Conservation (phyloP, 208 protist species). For the Leishmania aethiopica region DNA sequence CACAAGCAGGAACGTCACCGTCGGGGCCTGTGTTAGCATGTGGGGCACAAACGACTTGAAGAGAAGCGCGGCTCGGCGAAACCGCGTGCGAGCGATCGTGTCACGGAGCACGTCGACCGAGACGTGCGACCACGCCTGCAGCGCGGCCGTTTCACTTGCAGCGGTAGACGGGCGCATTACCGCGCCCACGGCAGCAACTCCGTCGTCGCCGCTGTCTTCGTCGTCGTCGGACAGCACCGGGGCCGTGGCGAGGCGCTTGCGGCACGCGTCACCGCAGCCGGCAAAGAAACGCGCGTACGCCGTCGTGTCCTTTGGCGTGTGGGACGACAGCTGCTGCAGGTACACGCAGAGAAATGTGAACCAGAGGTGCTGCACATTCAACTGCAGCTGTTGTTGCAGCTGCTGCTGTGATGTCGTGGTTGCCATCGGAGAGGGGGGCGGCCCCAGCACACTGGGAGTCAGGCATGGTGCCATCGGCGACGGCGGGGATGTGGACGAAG, state of each 20-base stretch:
- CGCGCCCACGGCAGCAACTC: not conserved
- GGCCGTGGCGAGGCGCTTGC: not conserved
- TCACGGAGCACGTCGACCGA: slow-evolving; percentile 49
- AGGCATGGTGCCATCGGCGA: not conserved
- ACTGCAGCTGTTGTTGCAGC: not conserved
- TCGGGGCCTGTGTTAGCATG: slow-evolving; percentile 59
- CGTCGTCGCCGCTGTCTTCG: not conserved
- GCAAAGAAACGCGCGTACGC: slow-evolving; percentile 50
- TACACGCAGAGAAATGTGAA: slow-evolving; percentile 66
- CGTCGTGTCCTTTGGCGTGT: slow-evolving; percentile 41
- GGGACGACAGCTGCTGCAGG: slow-evolving; percentile 74
- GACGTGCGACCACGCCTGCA: slow-evolving; percentile 38
- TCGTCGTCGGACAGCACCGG: not conserved
- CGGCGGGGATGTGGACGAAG: not conserved
- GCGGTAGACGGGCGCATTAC: not conserved
- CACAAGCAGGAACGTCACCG: slow-evolving; percentile 28
- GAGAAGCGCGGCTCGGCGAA: slow-evolving; percentile 65
- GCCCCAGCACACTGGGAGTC: slow-evolving; percentile 7
- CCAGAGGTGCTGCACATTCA: slow-evolving; percentile 45
- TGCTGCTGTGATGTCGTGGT: not conserved
- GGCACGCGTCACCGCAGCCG: slow-evolving; percentile 27
- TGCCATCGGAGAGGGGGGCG: not conserved
- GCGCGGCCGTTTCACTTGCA: slow-evolving; percentile 19
- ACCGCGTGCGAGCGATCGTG: slow-evolving; percentile 58
- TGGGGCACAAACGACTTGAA: slow-evolving; percentile 72